Evolutionary conservation across 2,329 filamentous ascomycete species (phyloP).

Genomic region (Penicillium polonicum): DNA sequence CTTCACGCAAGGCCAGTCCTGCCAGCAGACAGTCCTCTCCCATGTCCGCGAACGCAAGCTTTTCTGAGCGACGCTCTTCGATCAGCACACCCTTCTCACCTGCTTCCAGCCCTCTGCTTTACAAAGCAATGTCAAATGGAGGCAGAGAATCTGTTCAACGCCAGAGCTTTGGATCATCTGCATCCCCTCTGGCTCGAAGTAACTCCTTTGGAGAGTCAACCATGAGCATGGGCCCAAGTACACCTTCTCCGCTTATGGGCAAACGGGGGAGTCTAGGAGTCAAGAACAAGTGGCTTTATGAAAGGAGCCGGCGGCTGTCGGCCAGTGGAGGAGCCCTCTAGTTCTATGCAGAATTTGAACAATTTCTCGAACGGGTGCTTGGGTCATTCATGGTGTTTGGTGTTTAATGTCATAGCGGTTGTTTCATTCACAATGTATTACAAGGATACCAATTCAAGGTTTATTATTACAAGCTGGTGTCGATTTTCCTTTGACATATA

Average conservation of each 20-base stretch:
- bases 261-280: constrained; percentile 73
- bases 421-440: constrained; percentile 13
- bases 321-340: constrained; percentile 39
- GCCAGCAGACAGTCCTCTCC: constrained; percentile 40
- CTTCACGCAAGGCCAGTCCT: constrained; percentile 50
- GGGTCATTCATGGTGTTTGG: constrained; percentile 18
- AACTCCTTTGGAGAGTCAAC: constrained; percentile 45
- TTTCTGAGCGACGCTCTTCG: constrained; percentile 34
- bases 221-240: constrained; percentile 48
- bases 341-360: constrained; percentile 14
- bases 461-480: not conserved
- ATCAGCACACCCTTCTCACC: constrained; percentile 56
- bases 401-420: constrained; percentile 20
- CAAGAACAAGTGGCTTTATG: constrained; percentile 94
- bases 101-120: constrained; percentile 59
- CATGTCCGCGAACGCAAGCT: constrained; percentile 37
- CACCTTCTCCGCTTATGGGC: constrained; percentile 64
- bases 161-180: constrained; percentile 50
- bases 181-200: constrained; percentile 44
- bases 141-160: constrained; percentile 48
- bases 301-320: constrained; percentile 60
- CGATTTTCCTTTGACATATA: not conserved
- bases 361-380: constrained; percentile 11
- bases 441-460: constrained; percentile 7
- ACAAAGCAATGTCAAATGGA: constrained; percentile 59